These are phyloP conservation scores for Fusarium succisae DNA, from an alignment of 2,329 filamentous ascomycete species.

Conservation along the genomic window DNA sequence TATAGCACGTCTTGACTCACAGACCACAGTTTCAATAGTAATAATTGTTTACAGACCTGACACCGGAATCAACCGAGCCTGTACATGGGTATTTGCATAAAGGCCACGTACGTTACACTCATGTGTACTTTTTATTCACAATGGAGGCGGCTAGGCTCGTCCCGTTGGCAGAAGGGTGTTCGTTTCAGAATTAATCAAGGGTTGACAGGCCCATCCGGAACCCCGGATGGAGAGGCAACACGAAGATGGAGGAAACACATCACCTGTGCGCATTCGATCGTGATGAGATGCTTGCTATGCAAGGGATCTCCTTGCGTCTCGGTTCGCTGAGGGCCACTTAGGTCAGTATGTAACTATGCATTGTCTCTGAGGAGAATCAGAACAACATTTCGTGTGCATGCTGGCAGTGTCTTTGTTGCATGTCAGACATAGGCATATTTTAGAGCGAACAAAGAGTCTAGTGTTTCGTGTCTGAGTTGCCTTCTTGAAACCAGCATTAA, in stretches of 20 bases:
- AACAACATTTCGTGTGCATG: not conserved
- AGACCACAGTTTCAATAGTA: conserved; percentile 7
- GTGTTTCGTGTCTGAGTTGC: not conserved
- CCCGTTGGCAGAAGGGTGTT: conserved; percentile 12
- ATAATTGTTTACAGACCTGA: conserved; percentile 5
- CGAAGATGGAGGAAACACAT: conserved; percentile 11
- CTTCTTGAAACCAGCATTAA: not conserved
- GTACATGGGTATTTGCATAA: conserved; percentile 15
- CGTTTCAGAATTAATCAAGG: conserved; percentile 27
- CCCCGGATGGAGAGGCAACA: not conserved
- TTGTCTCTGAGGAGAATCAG: not conserved
- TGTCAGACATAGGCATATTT: not conserved
- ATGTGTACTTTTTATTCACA: not conserved
- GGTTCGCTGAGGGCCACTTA: not conserved
- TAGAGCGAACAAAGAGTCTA: not conserved
- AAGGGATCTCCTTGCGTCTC: not conserved
- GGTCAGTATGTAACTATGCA: not conserved
- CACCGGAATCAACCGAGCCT: conserved; percentile 32
- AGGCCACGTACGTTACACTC: not conserved
- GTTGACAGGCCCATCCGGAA: conserved; percentile 11
- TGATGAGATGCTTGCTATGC: not conserved
- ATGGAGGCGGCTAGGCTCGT: conserved; percentile 16
- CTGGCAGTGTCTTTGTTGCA: not conserved
- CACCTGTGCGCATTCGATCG: conserved; percentile 2
- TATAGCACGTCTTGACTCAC: conserved; percentile 2